Conservation (phyloP, 2,329 filamentous ascomycete genomes). For the Microascus cirrosus region DNA sequence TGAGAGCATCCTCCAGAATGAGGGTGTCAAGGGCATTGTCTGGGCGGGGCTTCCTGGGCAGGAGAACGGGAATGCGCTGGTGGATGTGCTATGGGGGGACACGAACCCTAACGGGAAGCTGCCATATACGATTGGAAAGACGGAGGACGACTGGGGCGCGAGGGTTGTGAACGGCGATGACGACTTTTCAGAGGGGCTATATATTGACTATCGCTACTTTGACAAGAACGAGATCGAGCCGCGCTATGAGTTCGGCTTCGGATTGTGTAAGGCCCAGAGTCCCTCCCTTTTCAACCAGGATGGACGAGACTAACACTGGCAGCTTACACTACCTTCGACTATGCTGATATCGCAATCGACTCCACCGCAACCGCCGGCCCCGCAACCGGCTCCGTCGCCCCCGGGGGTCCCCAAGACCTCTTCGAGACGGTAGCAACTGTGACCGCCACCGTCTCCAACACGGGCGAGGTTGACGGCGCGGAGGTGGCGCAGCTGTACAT, state of each 20-base stretch:
- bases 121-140: constrained; percentile 47
- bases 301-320: not conserved
- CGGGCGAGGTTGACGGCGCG: constrained; percentile 32
- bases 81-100: constrained; percentile 65
- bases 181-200: constrained; percentile 67
- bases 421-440: constrained; percentile 39
- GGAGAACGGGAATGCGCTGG: constrained; percentile 71
- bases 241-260: constrained; percentile 70
- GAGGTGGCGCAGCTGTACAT: constrained; percentile 39
- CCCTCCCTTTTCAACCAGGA: constrained; percentile 27
- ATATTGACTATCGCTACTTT: constrained; percentile 72
- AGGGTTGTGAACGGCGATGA: constrained; percentile 26
- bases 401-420: constrained; percentile 33
- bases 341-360: constrained; percentile 31
- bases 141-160: constrained; percentile 31
- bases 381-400: constrained; percentile 53
- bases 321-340: constrained; percentile 60
- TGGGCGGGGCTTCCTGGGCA: constrained; percentile 86
- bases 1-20: constrained; percentile 51
- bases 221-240: constrained; percentile 56
- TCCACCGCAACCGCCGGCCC: constrained; percentile 35
- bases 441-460: constrained; percentile 36
- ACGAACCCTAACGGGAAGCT: constrained; percentile 67
- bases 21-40: constrained; percentile 36
- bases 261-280: constrained; percentile 45